Percentiles rank a stretch among this genome's conserved stretches.
These are phyloP conservation scores for Metschnikowia cerradonensis DNA, from an alignment of 805 yeast species.

Conservation along the genomic window DNA sequence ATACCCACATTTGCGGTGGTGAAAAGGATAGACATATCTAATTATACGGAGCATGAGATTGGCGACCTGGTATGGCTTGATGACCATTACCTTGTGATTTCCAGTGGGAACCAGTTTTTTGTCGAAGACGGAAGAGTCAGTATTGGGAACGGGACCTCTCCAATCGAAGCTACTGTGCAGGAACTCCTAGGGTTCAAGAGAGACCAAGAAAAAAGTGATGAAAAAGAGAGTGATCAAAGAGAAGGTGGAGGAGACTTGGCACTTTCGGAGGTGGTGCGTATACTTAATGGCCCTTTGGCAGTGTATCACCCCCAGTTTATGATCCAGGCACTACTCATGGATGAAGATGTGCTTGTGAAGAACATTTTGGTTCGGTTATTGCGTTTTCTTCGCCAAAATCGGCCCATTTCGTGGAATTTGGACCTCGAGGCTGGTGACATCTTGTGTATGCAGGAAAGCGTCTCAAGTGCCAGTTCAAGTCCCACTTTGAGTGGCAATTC, in stretches of 20 bases:
- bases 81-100: slow-evolving; percentile 75
- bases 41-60: slow-evolving; percentile 71
- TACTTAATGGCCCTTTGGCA: slow-evolving; percentile 86
- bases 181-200: slow-evolving; percentile 31
- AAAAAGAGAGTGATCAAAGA: not conserved
- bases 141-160: slow-evolving; percentile 19
- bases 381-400: slow-evolving; percentile 42
- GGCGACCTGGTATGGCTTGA: slow-evolving; percentile 89
- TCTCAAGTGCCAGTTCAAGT: not conserved
- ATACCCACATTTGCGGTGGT: slow-evolving; percentile 75
- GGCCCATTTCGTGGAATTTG: slow-evolving; percentile 31
- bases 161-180: slow-evolving; percentile 51
- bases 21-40: slow-evolving; percentile 64
- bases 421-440: slow-evolving; percentile 18
- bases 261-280: slow-evolving; percentile 66
- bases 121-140: slow-evolving; percentile 63
- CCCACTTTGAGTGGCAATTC: not conserved
- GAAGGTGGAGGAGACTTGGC: slow-evolving; percentile 21
- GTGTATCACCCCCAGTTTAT: slow-evolving; percentile 86
- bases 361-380: slow-evolving; percentile 54
- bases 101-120: slow-evolving; percentile 86
- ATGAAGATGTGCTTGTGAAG: slow-evolving; percentile 52
- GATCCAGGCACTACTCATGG: slow-evolving; percentile 67
- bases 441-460: not conserved
- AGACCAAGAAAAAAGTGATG: slow-evolving; percentile 14